These are phyloP conservation scores for Leccinum truebloodii DNA, from an alignment of 768 basidiomycete genomes.

Conservation along the genomic window DNA sequence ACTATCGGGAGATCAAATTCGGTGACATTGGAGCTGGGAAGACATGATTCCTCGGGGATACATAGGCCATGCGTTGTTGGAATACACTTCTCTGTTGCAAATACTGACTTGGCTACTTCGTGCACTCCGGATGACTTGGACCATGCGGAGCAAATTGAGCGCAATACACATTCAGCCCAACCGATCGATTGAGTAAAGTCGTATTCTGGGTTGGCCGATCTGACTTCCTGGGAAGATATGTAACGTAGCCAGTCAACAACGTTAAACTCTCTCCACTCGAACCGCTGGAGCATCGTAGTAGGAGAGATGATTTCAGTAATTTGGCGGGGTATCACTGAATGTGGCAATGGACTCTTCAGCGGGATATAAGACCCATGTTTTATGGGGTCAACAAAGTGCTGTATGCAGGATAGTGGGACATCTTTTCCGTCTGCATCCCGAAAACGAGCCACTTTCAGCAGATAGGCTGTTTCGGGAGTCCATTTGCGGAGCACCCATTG, in stretches of 20 bases:
- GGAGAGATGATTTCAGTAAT: conserved; percentile 62
- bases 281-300: conserved; percentile 50
- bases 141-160: conserved; percentile 66
- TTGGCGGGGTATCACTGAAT: conserved; percentile 43
- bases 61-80: conserved; percentile 61
- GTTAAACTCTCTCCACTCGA: conserved; percentile 77
- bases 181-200: conserved; percentile 61
- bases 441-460: conserved; percentile 39
- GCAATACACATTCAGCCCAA: conserved; percentile 80
- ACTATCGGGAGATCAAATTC: not conserved
- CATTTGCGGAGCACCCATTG: not conserved
- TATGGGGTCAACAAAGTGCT: conserved; percentile 59
- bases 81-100: conserved; percentile 40
- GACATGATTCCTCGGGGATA: conserved; percentile 69
- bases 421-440: conserved; percentile 47
- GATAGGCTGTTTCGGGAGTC: not conserved
- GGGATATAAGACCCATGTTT: too few species aligned
- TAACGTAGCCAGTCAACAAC: conserved; percentile 71
- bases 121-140: conserved; percentile 21
- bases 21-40: conserved; percentile 62
- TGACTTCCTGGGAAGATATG: conserved; percentile 49
- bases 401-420: conserved; percentile 61
- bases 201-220: conserved; percentile 42
- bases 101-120: conserved; percentile 1
- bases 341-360: too few species aligned